Evolutionary conservation across 768 basidiomycete species (phyloP), one percentile per base, ranked within the genome.

Genomic region (Auricularia sp.): DNA sequence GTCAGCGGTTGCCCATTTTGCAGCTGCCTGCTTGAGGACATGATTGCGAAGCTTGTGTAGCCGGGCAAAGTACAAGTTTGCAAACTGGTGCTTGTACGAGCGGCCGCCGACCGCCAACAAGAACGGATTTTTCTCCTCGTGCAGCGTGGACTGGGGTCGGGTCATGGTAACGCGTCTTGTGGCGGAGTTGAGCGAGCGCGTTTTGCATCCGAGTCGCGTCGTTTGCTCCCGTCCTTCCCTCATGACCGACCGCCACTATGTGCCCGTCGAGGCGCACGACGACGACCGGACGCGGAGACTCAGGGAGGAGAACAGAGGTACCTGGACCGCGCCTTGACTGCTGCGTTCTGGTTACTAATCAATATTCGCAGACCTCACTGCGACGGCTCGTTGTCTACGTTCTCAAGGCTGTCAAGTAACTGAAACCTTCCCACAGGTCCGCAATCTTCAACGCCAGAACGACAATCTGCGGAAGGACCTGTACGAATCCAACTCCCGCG

Each of bases 31-130:
- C 56, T 79, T 72, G 51, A 80, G 77, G 11, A 88, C 82, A 6
- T 78, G 75, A 35, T 72, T 70, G 56, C 82, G 75, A 8, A 89
- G 74, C 67, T 79, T 72, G 29, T 79, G 76, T 24, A 89, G 77
- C 39, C 88, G 72, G 2, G 83, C 77, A 69, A 85, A 89, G 75
- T 89, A 89, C 44, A 89, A 82, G 70, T 87, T 89, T 1, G 88
- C 83, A 73, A 87, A 89, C 70, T 89, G 87, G 69, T 87, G 81
- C 68, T 76, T 82, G 75, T 86, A 89, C 11, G 82, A 82, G 66
- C 77, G 78, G 70, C 81, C 78, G n/a, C 71, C 71, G 13, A 71
- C 64, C 54, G 76, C 75, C 64, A 84, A 75, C n/a, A 73, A 56
- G 74, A 83, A 84, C 39, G 77, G 37, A 35, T 62, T 61, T 29